Conservation (phyloP, 2,329 filamentous ascomycete species). For the Metarhizium rileyi region DNA sequence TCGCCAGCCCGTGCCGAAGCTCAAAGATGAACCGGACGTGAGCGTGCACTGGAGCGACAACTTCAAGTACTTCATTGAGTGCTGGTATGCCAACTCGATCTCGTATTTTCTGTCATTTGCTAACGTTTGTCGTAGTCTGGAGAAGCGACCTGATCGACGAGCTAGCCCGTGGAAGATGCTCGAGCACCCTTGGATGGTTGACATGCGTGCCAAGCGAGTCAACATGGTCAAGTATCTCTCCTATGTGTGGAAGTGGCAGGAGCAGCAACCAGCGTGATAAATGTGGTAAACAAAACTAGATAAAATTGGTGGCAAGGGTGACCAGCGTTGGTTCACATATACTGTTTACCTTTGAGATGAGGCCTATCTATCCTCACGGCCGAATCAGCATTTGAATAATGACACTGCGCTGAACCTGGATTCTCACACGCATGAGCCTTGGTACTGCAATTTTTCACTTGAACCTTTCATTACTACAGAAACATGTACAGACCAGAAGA, state of each 20-base stretch:
- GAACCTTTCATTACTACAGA: neutral
- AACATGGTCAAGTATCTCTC: conserved; percentile 93
- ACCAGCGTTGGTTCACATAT: neutral
- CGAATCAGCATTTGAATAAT: neutral
- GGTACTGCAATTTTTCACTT: neutral
- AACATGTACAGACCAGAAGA: neutral
- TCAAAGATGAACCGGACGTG: conserved; percentile 88
- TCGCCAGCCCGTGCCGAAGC: conserved; percentile 82
- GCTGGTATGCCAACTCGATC: conserved; percentile 61
- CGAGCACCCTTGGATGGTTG: conserved; percentile 97
- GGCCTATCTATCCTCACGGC: neutral
- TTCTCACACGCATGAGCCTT: neutral
- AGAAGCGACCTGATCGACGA: conserved; percentile 80
- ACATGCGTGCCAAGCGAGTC: conserved; percentile 92
- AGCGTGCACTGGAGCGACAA: conserved; percentile 92
- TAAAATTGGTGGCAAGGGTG: neutral
- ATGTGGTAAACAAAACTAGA: neutral
- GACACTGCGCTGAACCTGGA: neutral
- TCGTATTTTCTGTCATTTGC: conserved; percentile 11
- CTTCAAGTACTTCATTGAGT: conserved; percentile 99
- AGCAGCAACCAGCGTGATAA: conserved; percentile 22
- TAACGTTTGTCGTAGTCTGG: conserved; percentile 50
- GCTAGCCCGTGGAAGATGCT: conserved; percentile 98
- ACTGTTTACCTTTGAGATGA: too few species aligned
- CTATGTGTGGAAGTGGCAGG: conserved; percentile 95